These are phyloP conservation scores for Protostelium mycophagum DNA, from an alignment of 78 protist genomes.

Conservation along the genomic window DNA sequence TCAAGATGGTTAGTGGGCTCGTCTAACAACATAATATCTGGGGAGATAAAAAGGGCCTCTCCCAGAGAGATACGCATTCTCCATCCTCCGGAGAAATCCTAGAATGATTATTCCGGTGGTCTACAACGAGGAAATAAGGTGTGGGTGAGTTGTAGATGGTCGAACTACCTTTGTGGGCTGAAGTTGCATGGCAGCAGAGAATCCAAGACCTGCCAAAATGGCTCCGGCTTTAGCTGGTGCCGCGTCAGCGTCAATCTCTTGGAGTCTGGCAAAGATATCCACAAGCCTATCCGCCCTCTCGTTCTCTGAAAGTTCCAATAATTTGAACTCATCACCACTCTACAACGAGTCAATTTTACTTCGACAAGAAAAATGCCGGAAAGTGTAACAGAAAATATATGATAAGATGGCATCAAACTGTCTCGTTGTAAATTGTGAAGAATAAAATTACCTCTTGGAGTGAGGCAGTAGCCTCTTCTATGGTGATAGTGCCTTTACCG, in stretches of 20 bases:
- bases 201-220: conserved; percentile 82
- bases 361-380: too few species aligned
- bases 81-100: conserved; percentile 88
- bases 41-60: conserved; percentile 87
- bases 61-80: conserved; percentile 89
- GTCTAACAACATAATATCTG: conserved; percentile 91
- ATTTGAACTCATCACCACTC: neutral
- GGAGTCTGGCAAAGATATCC: conserved; percentile 59
- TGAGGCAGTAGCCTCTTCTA: neutral
- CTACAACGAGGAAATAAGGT: conserved; percentile 13
- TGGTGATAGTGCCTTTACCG: neutral
- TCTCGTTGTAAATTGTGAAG: neutral
- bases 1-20: conserved; percentile 96
- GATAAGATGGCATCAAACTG: neutral
- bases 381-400: too few species aligned
- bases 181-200: conserved; percentile 67
- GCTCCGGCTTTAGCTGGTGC: conserved; percentile 62
- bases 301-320: conserved; percentile 15
- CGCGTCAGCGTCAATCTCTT: conserved; percentile 62
- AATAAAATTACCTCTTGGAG: neutral
- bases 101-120: neutral
- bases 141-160: conserved; percentile 25
- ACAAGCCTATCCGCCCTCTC: conserved; percentile 52
- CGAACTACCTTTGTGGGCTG: conserved; percentile 53
- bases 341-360: neutral